Percentiles rank a stretch among this genome's conserved stretches.
Evolutionary conservation across 208 protist species (phyloP).

Genomic region (Trypanosoma grayi): DNA sequence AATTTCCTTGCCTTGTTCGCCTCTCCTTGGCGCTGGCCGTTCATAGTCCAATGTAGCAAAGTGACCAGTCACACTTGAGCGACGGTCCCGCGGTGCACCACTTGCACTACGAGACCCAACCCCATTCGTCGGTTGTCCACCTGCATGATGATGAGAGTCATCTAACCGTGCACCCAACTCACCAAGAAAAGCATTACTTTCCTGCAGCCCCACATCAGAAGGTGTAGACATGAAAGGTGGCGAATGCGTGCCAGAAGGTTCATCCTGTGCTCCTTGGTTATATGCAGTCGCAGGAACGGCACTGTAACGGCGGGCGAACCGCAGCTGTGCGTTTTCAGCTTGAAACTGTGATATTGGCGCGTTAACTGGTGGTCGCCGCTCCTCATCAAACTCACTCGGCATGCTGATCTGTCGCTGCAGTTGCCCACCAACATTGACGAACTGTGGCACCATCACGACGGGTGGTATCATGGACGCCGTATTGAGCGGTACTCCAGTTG

Average conservation of each 20-base stretch:
- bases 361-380: conserved; percentile 13
- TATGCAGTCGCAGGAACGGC: conserved; percentile 53
- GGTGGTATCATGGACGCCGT: neutral
- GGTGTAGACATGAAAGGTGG: neutral
- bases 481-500: neutral
- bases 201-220: neutral
- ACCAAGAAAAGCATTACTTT: neutral
- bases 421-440: conserved; percentile 77
- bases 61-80: conserved; percentile 20
- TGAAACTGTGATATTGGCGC: conserved; percentile 28
- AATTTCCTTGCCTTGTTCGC: neutral
- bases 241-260: neutral
- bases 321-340: conserved; percentile 50
- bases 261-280: neutral
- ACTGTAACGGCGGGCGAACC: conserved; percentile 64
- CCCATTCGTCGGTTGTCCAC: neutral
- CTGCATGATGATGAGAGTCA: neutral
- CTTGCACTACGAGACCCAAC: neutral
- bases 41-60: conserved; percentile 24
- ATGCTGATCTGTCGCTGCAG: conserved; percentile 56
- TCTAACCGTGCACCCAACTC: neutral
- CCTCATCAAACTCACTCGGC: conserved; percentile 20
- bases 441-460: conserved; percentile 36
- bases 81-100: neutral
- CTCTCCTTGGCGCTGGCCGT: neutral